These are phyloP conservation scores for Aspergillus ochraceus DNA, from an alignment of 2,329 filamentous ascomycete genomes.

Conservation along the genomic window DNA sequence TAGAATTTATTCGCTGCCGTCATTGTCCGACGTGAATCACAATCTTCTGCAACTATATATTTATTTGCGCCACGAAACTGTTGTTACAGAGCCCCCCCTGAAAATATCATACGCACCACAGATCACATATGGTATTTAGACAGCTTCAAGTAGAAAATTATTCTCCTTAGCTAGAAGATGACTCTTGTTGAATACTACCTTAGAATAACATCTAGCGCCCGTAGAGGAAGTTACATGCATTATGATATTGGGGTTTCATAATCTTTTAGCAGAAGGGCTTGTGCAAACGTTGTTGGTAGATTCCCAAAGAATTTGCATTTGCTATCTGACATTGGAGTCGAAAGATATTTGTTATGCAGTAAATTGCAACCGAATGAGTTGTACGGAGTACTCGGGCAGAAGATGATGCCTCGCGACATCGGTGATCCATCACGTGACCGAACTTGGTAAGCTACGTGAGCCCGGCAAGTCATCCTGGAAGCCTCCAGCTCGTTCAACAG, in stretches of 20 bases:
- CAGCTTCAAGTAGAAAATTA: background rate
- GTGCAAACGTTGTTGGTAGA: no score
- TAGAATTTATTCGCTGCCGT: background rate
- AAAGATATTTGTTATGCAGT: no score
- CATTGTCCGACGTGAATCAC: background rate
- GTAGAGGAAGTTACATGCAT: background rate
- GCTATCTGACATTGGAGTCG: no score
- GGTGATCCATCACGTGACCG: constrained; percentile 5
- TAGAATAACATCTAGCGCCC: background rate
- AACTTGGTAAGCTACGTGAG: constrained; percentile 6
- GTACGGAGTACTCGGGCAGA: background rate
- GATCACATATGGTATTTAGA: no score
- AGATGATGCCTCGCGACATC: constrained; percentile 2
- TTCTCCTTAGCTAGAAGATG: no score
- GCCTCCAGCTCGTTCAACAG: constrained; percentile 7
- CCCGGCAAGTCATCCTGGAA: constrained; percentile 5
- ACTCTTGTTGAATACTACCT: no score
- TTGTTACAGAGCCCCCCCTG: no score
- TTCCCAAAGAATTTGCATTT: no score
- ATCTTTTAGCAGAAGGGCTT: no score
- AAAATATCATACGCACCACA: no score
- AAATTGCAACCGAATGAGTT: no score
- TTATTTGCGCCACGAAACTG: background rate
- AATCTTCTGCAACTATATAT: background rate
- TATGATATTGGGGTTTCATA: background rate